Percentiles rank a stretch among this genome's conserved stretches.
These are phyloP conservation scores for Logfia minima DNA, from an alignment of 129 eudicot genomes.

Conservation along the genomic window DNA sequence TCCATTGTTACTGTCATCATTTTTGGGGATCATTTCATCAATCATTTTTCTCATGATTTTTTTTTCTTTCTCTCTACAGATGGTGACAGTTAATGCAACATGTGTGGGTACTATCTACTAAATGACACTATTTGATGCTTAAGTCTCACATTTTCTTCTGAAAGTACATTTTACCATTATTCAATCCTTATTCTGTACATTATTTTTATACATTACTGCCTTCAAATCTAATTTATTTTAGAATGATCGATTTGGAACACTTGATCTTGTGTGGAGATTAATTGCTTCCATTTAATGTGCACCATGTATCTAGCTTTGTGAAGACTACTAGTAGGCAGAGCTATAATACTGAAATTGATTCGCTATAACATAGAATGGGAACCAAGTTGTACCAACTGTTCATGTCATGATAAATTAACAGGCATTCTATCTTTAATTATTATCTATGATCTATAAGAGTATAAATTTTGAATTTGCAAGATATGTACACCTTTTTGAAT, in stretches of 20 bases:
- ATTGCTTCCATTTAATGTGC: conserved; percentile 3
- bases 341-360: background rate
- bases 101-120: conserved; percentile 34
- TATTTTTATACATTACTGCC: conserved; percentile 11
- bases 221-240: conserved; percentile 2
- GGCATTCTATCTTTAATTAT: too few species aligned
- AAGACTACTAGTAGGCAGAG: conserved; percentile 8
- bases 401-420: conserved; percentile 3
- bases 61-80: conserved; percentile 27
- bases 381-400: conserved; percentile 1
- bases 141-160: conserved; percentile 39
- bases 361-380: background rate
- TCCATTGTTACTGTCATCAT: conserved; percentile 21
- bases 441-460: background rate
- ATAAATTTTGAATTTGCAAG: conserved; percentile 1
- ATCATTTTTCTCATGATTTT: conserved; percentile 42
- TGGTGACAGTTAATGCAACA: conserved; percentile 37
- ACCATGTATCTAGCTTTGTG: background rate
- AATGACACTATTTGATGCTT: conserved; percentile 29
- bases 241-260: background rate
- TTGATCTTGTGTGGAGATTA: conserved; percentile 13
- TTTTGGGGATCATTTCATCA: conserved; percentile 41
- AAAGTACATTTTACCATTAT: conserved; percentile 23
- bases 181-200: background rate
- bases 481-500: conserved; percentile 11